Conservation (phyloP, 1,284 basidiomycete species). For the Boletellus sp. region DNA sequence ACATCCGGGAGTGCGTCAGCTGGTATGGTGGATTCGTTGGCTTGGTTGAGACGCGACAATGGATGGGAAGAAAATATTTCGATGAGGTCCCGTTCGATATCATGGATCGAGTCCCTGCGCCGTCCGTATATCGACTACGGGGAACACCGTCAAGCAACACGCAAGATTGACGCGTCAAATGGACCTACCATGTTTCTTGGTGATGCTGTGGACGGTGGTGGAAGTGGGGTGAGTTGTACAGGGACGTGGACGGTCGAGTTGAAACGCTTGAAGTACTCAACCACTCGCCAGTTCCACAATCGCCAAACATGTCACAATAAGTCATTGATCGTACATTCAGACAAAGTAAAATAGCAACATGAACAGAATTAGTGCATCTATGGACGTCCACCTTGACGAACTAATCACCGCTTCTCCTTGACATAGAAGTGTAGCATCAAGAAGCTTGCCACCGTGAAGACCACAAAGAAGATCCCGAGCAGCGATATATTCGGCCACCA, state of each 20-base stretch:
- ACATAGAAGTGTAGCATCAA: conserved; percentile 84
- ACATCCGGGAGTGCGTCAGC: conserved; percentile 66
- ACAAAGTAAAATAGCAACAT: background rate
- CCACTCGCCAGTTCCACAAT: conserved; percentile 15
- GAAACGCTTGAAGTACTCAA: conserved; percentile 2
- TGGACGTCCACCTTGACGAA: conserved; percentile 1
- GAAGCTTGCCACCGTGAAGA: conserved; percentile 74
- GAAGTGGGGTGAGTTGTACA: conserved; percentile 8
- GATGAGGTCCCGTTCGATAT: conserved; percentile 64
- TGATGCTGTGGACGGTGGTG: conserved; percentile 8
- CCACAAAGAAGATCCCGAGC: conserved; percentile 78
- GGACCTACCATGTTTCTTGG: conserved; percentile 24
- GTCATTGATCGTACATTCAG: background rate
- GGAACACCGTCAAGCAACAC: conserved; percentile 1
- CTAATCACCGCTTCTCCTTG: conserved; percentile 75
- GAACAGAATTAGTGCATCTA: conserved; percentile 5
- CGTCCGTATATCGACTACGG: conserved; percentile 41
- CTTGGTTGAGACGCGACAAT: conserved; percentile 49
- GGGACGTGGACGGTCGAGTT: conserved; percentile 8
- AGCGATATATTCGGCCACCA: conserved; percentile 93
- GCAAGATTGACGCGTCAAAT: conserved; percentile 10
- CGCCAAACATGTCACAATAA: conserved; percentile 26
- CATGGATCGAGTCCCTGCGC: conserved; percentile 60
- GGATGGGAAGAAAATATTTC: conserved; percentile 65
- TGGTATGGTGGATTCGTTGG: conserved; percentile 59